Conservation (phyloP, 106 monocot species). For the Dendrobium nobile region DNA sequence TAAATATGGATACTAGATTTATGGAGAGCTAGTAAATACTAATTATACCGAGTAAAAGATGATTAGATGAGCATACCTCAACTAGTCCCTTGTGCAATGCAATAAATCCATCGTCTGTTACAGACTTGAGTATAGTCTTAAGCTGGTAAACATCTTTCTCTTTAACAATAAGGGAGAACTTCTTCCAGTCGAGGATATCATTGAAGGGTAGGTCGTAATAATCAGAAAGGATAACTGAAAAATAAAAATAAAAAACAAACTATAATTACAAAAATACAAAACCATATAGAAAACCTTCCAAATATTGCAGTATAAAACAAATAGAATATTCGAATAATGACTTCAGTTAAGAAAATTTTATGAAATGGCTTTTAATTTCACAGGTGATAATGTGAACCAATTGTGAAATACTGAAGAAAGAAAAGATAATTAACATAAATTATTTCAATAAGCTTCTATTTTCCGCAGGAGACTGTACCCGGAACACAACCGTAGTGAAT, state of each 20-base stretch:
- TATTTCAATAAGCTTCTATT: neutral
- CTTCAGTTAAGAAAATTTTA: neutral
- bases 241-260: neutral
- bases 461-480: slow-evolving; percentile 30
- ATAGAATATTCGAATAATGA: neutral
- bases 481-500: slow-evolving; percentile 97
- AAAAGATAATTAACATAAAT: neutral
- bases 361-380: neutral
- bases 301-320: slow-evolving; percentile 1
- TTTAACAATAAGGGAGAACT: slow-evolving; percentile 73
- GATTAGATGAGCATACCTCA: slow-evolving; percentile 40
- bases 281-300: neutral
- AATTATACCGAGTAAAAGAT: neutral
- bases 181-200: slow-evolving; percentile 82
- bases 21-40: neutral
- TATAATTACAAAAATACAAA: neutral
- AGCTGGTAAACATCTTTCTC: slow-evolving; percentile 88
- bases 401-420: neutral
- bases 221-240: slow-evolving; percentile 88
- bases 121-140: slow-evolving; percentile 70
- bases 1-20: neutral
- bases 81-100: slow-evolving; percentile 59
- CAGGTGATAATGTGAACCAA: neutral
- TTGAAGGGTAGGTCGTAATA: slow-evolving; percentile 94
- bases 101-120: slow-evolving; percentile 58